Evolutionary conservation across 106 monocot genomes (phyloP).

Genomic region (Agapanthus africanus): DNA sequence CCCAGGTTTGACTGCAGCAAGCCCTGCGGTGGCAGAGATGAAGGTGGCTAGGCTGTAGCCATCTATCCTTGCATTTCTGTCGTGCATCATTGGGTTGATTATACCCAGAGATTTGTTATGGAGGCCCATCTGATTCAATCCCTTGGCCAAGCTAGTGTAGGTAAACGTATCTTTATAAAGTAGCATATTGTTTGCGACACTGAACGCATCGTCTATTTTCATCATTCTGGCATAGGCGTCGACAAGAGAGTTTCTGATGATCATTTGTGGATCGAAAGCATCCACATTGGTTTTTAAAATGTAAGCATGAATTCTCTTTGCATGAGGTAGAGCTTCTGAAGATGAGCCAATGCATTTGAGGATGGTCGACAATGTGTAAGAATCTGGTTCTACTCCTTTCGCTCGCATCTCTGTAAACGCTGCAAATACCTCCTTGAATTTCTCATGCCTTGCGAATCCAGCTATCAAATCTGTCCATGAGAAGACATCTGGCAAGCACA

Average conservation of each 20-base stretch:
- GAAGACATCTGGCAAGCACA: constrained; percentile 50
- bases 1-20: constrained; percentile 37
- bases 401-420: constrained; percentile 50
- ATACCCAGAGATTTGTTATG: constrained; percentile 36
- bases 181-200: constrained; percentile 33
- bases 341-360: constrained; percentile 37
- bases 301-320: constrained; percentile 50
- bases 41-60: constrained; percentile 54
- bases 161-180: constrained; percentile 42
- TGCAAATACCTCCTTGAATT: constrained; percentile 19
- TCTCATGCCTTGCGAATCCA: constrained; percentile 25
- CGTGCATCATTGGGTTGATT: constrained; percentile 40
- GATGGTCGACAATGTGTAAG: constrained; percentile 61
- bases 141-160: constrained; percentile 69
- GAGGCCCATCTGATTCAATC: constrained; percentile 48
- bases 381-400: constrained; percentile 42
- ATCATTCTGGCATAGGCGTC: constrained; percentile 60
- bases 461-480: constrained; percentile 71
- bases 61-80: constrained; percentile 48
- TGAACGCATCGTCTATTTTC: constrained; percentile 32
- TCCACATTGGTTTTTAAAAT: constrained; percentile 38
- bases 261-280: constrained; percentile 6
- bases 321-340: constrained; percentile 17
- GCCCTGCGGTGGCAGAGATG: constrained; percentile 58
- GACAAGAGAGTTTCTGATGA: constrained; percentile 66